A percentile compares a stretch with the other conserved stretches of the same genome.
Conservation (phyloP, 1,139 yeast species). For the Candida sanyaensis region DNA sequence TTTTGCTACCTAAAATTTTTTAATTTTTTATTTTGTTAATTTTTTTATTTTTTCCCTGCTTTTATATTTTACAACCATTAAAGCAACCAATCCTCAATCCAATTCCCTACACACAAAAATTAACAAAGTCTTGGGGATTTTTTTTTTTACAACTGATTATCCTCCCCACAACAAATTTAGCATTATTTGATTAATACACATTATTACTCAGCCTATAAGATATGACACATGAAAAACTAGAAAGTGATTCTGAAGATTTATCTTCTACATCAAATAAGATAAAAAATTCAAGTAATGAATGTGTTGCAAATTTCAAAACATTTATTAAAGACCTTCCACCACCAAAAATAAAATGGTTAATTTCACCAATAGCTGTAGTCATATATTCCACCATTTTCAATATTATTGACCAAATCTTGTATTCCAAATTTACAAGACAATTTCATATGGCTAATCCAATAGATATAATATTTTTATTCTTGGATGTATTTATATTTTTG, state of each 20-base stretch:
- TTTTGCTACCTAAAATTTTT: too few species aligned
- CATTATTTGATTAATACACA: neutral
- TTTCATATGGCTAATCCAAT: constrained; percentile 3
- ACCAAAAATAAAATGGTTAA: constrained; percentile 10
- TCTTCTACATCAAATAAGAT: neutral
- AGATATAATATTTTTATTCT: constrained; percentile 5
- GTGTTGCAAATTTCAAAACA: neutral
- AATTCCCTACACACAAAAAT: neutral
- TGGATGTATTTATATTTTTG: constrained; percentile 9
- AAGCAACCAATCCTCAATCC: neutral
- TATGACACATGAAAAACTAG: constrained; percentile 2
- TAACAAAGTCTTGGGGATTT: too few species aligned
- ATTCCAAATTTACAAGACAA: constrained; percentile 7
- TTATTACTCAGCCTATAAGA: neutral
- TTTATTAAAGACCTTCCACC: neutral
- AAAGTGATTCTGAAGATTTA: neutral
- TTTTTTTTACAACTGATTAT: neutral
- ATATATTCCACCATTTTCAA: constrained; percentile 13
- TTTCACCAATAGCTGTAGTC: constrained; percentile 10
- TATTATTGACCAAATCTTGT: constrained; percentile 9
- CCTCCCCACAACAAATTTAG: neutral
- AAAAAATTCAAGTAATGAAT: neutral
- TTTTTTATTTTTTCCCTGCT: too few species aligned
- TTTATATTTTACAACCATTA: neutral
- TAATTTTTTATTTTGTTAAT: too few species aligned